Base-by-base conservation (phyloP, 1,284 basidiomycete species). In the Papiliotrema terrestris region DNA sequence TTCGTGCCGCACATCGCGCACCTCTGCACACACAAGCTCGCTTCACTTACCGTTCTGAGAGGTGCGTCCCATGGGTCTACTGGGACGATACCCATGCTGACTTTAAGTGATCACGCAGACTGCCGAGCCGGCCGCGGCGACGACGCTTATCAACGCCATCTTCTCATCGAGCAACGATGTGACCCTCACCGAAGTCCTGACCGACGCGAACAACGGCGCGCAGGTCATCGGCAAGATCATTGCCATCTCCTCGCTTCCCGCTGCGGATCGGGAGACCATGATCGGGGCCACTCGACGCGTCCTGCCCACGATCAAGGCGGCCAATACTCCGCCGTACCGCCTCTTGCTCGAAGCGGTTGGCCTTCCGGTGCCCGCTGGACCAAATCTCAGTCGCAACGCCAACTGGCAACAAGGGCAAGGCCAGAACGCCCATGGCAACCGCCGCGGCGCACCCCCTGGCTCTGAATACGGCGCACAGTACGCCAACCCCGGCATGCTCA, bases 1-100 rank as follows among this genome's bases (percentile, higher is more conserved):
- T 95, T 98, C 73, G 91, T 91, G 0, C 92, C 96, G 39, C 94
- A 98, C 73, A 82, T 98, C 37, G 91, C 91, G 2, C 93, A 97
- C 73, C 81, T 98, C 55, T 97, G 94, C 79, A 97, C 94, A 1
- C 96, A 99, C 81, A 98, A 98, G 79, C 78, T 98, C 58, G 95
- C 96, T 0, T 95, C 91, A 1, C 81, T 93, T 62, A 96, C 94
- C 0, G 91, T 98, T 37, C 81, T 98, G 60, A 83, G 94, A 65
- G 89, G 72, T 74, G 49, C 58, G 71, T 66, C 8, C 8, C 14
- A n/a, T 4, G 13, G 41, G 3, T 14, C 2, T 32, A 14, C 5
- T 13, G 38, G 26, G 0, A 23, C 8, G 3, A 15, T 41, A 42
- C 23, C 39, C 22, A 8, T 50, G 41, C 43, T 36, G 23, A 20